Evolutionary conservation across 352 stramenopile genomes (phyloP), one percentile per base, ranked within the genome.

Genomic region (Globisporangium spinosum): DNA sequence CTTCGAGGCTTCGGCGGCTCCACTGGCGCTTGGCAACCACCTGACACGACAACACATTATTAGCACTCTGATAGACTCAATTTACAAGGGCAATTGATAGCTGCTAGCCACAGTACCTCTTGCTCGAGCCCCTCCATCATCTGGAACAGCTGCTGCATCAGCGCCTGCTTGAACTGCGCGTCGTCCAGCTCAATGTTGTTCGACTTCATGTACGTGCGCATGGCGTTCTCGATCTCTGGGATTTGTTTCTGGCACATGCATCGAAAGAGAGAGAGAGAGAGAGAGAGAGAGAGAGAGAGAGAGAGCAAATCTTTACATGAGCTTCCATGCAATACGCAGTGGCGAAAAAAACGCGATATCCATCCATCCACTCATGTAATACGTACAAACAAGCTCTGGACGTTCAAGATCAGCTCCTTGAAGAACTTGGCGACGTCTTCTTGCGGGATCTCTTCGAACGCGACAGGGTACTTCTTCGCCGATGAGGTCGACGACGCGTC

Each of bases 71-170:
- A 8, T 8, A 22, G 3, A 49, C 0, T n/a, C 40, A 49, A 9
- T 51, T 20, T 20, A 23, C 0, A 6, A 51, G 1, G 17, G 17
- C 15, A n/a, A 51, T 51, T 23, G 43, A 7, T 49, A 32, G 40
- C 0, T 49, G 40, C 15, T 23, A 17, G 12, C 13, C n/a, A 22
- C 17, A 51, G 3, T 47, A 74, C 69, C 66, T 86, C 70, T 62
- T 80, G 68, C 77, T 93, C 85, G 47, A 91, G 71, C 20, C 68
- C 75, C 64, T 93, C 81, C 72, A 93, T 87, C 71, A 83, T 83
- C 59, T 89, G 73, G 70, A 89, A 93, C 64, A 93, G 67, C 72
- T 93, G 82, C 72, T 85, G 76, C 64, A 90, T 76, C 65, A 91
- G 75, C 32, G 79, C 77, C 64, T 91, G 85, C 76, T 90, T 79